Evolutionary conservation across 345 rosid species (phyloP), one percentile per base, ranked within the genome.

Genomic region (Cardamine resedifolia): DNA sequence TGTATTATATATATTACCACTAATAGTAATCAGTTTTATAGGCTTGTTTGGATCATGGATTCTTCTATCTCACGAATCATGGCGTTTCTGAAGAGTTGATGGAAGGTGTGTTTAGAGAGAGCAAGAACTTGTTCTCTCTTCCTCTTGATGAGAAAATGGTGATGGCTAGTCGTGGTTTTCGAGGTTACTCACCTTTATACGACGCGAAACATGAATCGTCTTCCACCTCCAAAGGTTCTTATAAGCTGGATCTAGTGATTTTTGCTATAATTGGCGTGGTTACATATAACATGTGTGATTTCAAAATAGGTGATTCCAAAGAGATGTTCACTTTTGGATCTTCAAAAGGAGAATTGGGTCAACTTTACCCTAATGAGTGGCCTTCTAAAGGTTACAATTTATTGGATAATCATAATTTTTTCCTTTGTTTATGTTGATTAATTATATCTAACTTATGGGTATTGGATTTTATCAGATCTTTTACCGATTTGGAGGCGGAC

Each of bases 21-120:
- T 1, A 33, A 34, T 6, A 50, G 15, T 56, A 43, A 55, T 10
- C 10, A 66, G n/a, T 31, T 26, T 6, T 7, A n/a, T 66, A 94
- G 98, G 97, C 95, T 18, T 91, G 96, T 56, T 24, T 78, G 11
- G 90, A 89, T 10, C 77, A 82, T 71, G 97, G 97, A 15, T 94
- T 89, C 90, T 94, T 91, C 73, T 94, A 88, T 81, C 78, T 94
- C 2, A 85, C 83, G 71, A 94, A 94, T 70, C 98, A 94, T 60
- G 97, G 92, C 4, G 81, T 89, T 2, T 84, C 86, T 44, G 84
- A 81, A 56, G 90, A 83, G 30, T 59, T 91, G 43, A n/a, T 86
- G 19, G 30, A 38, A 2, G 53, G 50, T 28, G 88, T 83, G 44
- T 59, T 94, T 1, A 67, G 62, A n/a, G 86, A 85, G 85, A 86